These are phyloP conservation scores for Aspergillus sp. DNA, from an alignment of 2,329 filamentous ascomycete species.

Conservation along the genomic window DNA sequence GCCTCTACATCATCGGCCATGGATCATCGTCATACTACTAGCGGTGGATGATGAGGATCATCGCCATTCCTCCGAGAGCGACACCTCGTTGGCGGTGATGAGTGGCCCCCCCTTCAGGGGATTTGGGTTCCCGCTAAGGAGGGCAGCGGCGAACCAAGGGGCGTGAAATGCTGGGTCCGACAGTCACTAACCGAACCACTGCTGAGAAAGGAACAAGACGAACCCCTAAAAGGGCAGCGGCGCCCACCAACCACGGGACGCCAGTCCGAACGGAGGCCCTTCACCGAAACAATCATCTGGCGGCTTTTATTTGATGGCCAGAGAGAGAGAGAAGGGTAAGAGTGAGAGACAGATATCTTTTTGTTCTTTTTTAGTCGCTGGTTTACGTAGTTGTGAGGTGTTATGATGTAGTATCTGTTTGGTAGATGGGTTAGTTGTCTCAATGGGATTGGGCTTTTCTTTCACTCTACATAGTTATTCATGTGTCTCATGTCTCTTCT, in stretches of 20 bases:
- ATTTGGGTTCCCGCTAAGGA: conserved; percentile 14
- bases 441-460: too few relatives aligned
- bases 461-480: too few relatives aligned
- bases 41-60: conserved; percentile 27
- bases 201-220: conserved; percentile 8
- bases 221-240: conserved; percentile 16
- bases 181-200: conserved; percentile 18
- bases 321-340: neutral
- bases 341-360: too few relatives aligned
- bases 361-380: too few relatives aligned
- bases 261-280: conserved; percentile 9
- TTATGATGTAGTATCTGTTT: too few relatives aligned
- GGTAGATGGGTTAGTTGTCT: too few relatives aligned
- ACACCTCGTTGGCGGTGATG: conserved; percentile 19
- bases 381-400: too few relatives aligned
- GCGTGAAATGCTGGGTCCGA: conserved; percentile 16
- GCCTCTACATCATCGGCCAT: conserved; percentile 6
- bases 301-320: neutral
- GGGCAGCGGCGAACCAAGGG: conserved; percentile 21
- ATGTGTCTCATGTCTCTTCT: too few relatives aligned
- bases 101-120: conserved; percentile 16
- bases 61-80: conserved; percentile 19
- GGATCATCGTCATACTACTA: conserved; percentile 13
- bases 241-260: conserved; percentile 13
- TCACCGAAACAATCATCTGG: conserved; percentile 13